phyloP scores from a whole-genome alignment of 441 rosid genomes.

The Manihot esculenta region DNA sequence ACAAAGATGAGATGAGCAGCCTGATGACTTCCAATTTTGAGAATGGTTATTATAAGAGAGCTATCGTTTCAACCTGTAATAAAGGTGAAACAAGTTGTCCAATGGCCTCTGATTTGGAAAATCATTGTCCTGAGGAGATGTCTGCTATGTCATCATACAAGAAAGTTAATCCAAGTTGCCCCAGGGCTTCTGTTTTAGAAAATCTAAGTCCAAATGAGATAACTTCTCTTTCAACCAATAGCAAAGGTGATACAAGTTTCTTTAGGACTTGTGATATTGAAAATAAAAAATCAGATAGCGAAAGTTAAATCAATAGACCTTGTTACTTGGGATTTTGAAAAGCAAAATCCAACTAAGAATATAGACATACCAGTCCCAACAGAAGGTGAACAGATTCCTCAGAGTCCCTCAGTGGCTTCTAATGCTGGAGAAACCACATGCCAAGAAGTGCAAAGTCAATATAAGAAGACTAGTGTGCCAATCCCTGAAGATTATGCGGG shows the following conservation, averaged over 20 bases:
- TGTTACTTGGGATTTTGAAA: too few relatives aligned
- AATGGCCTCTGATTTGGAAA: neutral
- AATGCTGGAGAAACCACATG: neutral
- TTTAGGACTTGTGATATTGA: neutral
- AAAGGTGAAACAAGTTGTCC: neutral
- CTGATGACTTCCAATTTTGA: neutral
- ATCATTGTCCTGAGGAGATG: neutral
- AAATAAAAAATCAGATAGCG: neutral
- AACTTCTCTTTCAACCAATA: too few relatives aligned
- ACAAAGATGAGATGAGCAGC: neutral
- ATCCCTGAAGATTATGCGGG: neutral
- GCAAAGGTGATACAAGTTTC: too few relatives aligned
- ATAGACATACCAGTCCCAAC: too few relatives aligned
- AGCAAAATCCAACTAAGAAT: too few relatives aligned
- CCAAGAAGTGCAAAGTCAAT: neutral
- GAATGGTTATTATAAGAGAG: neutral
- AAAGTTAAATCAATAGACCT: neutral
- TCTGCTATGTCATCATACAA: neutral
- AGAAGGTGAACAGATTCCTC: neutral
- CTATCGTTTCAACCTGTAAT: too few relatives aligned
- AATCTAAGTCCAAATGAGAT: neutral
- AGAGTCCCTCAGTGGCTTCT: neutral
- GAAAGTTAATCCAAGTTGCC: neutral
- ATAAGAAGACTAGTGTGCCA: neutral
- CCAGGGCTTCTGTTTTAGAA: neutral